Conservation (phyloP, 768 basidiomycete species). For the Mycena floridula region DNA sequence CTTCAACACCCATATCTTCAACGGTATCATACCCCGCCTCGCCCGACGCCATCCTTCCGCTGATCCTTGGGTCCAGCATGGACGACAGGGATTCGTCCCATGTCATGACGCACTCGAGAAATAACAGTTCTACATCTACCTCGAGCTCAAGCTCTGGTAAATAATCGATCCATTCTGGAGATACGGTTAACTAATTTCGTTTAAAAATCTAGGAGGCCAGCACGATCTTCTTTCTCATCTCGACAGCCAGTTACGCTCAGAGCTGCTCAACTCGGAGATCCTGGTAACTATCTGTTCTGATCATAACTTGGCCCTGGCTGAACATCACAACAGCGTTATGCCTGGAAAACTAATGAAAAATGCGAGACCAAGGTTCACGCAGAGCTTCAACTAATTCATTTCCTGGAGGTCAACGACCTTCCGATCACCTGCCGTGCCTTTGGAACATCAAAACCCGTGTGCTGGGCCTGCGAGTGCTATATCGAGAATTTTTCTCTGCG, state of each 20-base stretch:
- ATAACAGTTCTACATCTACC: neutral
- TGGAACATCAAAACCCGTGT: conserved; percentile 6
- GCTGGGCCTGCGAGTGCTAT: conserved; percentile 6
- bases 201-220: no score
- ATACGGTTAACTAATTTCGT: no score
- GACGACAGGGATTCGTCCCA: neutral
- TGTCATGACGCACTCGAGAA: neutral
- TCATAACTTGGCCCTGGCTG: no score
- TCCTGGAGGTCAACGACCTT: conserved; percentile 1
- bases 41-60: neutral
- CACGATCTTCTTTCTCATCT: neutral
- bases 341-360: conserved; percentile 1
- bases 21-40: neutral
- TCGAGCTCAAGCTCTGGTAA: no score
- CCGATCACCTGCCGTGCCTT: conserved; percentile 1
- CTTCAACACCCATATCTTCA: neutral
- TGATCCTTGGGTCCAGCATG: neutral
- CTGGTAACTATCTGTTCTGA: no score
- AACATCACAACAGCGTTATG: no score
- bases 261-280: conserved; percentile 7
- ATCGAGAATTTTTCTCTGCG: conserved; percentile 1
- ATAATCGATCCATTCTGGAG: no score
- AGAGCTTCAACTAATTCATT: conserved; percentile 8
- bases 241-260: conserved; percentile 3
- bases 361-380: conserved; percentile 1